phyloP scores from a whole-genome alignment of 2,329 filamentous ascomycete species.

The Hypoxylon sp. region DNA sequence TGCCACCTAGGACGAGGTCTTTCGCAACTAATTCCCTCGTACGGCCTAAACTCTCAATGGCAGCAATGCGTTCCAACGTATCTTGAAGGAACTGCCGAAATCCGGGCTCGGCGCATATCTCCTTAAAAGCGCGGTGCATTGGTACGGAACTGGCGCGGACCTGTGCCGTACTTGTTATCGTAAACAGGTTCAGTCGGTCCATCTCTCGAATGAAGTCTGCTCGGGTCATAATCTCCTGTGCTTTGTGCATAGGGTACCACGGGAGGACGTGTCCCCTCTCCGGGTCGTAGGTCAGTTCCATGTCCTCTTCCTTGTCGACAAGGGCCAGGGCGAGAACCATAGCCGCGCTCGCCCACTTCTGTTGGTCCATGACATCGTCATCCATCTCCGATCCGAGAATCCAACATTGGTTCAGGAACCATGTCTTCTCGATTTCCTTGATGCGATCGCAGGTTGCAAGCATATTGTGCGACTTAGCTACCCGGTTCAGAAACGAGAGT shows the following conservation, averaged over 20 bases:
- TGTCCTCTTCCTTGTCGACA: slow-evolving; percentile 82
- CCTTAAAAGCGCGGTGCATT: slow-evolving; percentile 92
- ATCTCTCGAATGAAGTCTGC: slow-evolving; percentile 94
- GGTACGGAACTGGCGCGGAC: slow-evolving; percentile 95
- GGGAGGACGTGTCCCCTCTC: slow-evolving; percentile 82
- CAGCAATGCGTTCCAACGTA: slow-evolving; percentile 87
- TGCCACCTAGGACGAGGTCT: slow-evolving; percentile 87
- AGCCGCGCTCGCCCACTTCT: slow-evolving; percentile 73
- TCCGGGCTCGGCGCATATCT: slow-evolving; percentile 82
- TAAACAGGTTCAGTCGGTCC: slow-evolving; percentile 95
- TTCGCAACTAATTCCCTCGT: slow-evolving; percentile 97
- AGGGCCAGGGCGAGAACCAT: slow-evolving; percentile 94
- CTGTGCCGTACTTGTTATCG: slow-evolving; percentile 87
- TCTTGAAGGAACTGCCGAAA: slow-evolving; percentile 87
- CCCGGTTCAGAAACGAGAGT: slow-evolving; percentile 87
- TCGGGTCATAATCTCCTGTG: slow-evolving; percentile 93
- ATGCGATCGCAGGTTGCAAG: slow-evolving; percentile 81
- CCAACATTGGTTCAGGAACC: slow-evolving; percentile 85
- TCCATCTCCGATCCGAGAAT: slow-evolving; percentile 85
- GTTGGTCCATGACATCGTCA: slow-evolving; percentile 93
- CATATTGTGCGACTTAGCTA: slow-evolving; percentile 91
- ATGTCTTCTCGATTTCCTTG: slow-evolving; percentile 79
- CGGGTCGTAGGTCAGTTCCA: slow-evolving; percentile 76
- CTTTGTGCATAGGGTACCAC: slow-evolving; percentile 83
- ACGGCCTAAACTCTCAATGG: slow-evolving; percentile 91